phyloP scores from a whole-genome alignment of 1,284 basidiomycete species.

The Sporisorium graminicola region DNA sequence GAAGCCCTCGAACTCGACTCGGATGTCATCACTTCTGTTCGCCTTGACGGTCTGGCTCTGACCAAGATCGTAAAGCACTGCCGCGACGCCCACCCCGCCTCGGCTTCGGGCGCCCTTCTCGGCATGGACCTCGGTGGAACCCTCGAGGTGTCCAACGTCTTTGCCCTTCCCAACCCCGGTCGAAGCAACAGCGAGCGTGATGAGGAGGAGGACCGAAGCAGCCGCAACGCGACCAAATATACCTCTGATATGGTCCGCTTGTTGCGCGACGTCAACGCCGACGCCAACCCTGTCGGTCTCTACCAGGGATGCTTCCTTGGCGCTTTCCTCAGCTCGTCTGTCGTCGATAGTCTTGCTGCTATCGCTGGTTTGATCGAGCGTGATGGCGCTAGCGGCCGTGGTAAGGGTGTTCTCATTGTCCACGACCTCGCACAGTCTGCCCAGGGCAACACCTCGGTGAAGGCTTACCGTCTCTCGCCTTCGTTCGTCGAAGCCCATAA shows the following conservation, averaged over 20 bases:
- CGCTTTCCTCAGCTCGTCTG: slow-evolving; percentile 76
- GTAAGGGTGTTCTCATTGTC: slow-evolving; percentile 67
- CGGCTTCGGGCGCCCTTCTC: slow-evolving; percentile 64
- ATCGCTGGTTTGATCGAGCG: slow-evolving; percentile 66
- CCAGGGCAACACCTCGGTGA: slow-evolving; percentile 88
- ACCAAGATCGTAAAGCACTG: slow-evolving; percentile 70
- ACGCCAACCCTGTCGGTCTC: slow-evolving; percentile 94
- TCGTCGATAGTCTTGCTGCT: slow-evolving; percentile 79
- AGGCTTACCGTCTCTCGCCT: slow-evolving; percentile 87
- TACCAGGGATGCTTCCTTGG: slow-evolving; percentile 93
- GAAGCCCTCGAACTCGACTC: slow-evolving; percentile 64
- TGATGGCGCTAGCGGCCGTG: slow-evolving; percentile 63
- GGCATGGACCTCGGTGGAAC: slow-evolving; percentile 67
- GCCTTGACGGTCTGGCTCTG: slow-evolving; percentile 66
- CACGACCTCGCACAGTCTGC: slow-evolving; percentile 71
- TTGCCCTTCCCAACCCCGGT: slow-evolving; percentile 60
- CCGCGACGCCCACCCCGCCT: slow-evolving; percentile 65
- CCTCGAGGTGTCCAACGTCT: slow-evolving; percentile 66
- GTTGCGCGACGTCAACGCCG: slow-evolving; percentile 89
- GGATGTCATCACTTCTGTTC: slow-evolving; percentile 63
- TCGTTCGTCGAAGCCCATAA: slow-evolving; percentile 88
- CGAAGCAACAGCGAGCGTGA: slow-evolving; percentile 55
- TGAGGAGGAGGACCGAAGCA: slow-evolving; percentile 63
- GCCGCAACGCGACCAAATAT: slow-evolving; percentile 73
- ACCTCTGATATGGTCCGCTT: slow-evolving; percentile 87